Conservation (phyloP, 768 basidiomycete genomes). For the Polyporus arcularius region DNA sequence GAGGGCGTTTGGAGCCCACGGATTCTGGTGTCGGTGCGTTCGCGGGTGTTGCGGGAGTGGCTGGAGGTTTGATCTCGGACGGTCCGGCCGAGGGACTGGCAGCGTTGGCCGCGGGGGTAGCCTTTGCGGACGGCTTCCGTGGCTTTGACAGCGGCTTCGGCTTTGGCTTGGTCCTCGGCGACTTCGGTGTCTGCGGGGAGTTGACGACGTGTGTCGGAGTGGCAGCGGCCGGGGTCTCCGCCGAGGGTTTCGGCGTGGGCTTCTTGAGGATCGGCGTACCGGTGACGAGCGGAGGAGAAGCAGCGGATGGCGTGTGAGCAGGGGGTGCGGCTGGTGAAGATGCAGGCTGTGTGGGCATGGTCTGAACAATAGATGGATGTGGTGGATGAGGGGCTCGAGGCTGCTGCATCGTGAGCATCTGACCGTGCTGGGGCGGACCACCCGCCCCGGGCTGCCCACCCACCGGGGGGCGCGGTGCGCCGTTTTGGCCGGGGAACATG, state of each 20-base stretch:
- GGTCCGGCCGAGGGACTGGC: conserved; percentile 35
- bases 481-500: not conserved
- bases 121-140: conserved; percentile 33
- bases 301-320: not conserved
- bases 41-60: conserved; percentile 20
- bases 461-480: not conserved
- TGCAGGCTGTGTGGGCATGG: conserved; percentile 36
- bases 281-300: conserved; percentile 10
- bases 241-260: conserved; percentile 15
- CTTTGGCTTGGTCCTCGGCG: conserved; percentile 67
- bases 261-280: conserved; percentile 21
- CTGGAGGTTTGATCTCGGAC: conserved; percentile 29
- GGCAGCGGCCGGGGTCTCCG: conserved; percentile 14
- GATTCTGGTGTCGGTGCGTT: conserved; percentile 22
- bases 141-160: conserved; percentile 27
- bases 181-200: conserved; percentile 70
- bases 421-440: too few species aligned
- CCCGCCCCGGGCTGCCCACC: not conserved
- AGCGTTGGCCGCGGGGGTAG: conserved; percentile 32
- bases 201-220: conserved; percentile 39
- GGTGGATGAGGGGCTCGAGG: not conserved
- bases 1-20: conserved; percentile 46
- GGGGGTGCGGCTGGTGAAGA: conserved; percentile 4
- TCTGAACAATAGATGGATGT: conserved; percentile 4
- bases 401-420: too few species aligned